Evolutionary conservation across 2,329 filamentous ascomycete genomes (phyloP), one percentile per base, ranked within the genome.

Genomic region (Ceratocystis eucalypticola): DNA sequence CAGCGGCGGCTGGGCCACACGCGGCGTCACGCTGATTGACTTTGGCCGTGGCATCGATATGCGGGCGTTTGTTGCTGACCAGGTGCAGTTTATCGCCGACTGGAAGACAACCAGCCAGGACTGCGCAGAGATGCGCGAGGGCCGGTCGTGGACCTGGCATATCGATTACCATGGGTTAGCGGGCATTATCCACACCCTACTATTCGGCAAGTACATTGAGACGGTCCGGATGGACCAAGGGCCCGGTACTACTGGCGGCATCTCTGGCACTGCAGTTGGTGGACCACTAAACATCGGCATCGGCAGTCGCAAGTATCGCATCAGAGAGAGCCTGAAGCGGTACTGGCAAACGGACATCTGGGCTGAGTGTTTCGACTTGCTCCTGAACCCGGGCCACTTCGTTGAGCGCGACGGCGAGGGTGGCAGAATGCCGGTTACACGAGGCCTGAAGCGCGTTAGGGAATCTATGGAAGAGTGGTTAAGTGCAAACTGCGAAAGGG

Each of bases 261-360:
- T 17, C 7, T 28, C 25, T n/a, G 8, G 20, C 8, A 75, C 8
- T 82, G 81, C 1, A 85, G 88, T 73, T 6, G 66, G 67, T 8
- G 81, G 80, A 1, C 76, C 87, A 1, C 48, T 67, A 7, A 68
- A 68, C 57, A 50, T 68, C 0, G 83, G 82, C n/a, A 80, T 80
- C 2, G 79, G 75, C 6, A 83, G 81, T 1, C 86, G 88, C 73
- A 85, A 81, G 61, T 97, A 96, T 77, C 84, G 82, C 69, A 85
- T 96, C 70, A 84, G 88, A 64, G 93, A 96, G 76, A 84, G 80
- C 15, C 77, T 97, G 68, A 99, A 99, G 79, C 78, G 94, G 57
- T 99, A 99, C 76, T 99, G 94, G 94, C 92, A 97, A 79, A 88
- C 86, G 62, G 91, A 96, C 62, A 84, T 97, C 57, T 99, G 94